Conservation (phyloP, 2,329 filamentous ascomycete genomes). For the Berkeleyomyces rouxiae region DNA sequence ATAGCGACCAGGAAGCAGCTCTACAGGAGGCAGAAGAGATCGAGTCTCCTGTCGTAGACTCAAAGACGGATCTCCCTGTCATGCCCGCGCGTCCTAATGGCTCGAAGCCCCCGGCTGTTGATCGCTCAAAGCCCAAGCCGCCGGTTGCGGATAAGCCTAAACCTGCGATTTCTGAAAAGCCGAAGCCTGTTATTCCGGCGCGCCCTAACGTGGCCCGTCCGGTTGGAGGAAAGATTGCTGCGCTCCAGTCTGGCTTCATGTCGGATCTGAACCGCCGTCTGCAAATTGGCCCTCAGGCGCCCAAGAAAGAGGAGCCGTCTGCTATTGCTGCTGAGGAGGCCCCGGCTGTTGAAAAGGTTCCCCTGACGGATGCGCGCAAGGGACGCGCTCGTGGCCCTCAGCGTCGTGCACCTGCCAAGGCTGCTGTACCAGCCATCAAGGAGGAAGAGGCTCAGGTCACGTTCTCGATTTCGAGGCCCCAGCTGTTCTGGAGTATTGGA, state of each 20-base stretch:
- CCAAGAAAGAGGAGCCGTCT: slow-evolving; percentile 53
- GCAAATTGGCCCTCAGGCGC: slow-evolving; percentile 65
- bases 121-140: slow-evolving; percentile 38
- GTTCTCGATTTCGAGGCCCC: slow-evolving; percentile 31
- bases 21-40: not conserved
- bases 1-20: not conserved
- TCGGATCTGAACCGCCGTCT: slow-evolving; percentile 83
- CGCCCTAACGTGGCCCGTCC: slow-evolving; percentile 34
- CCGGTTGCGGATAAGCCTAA: slow-evolving; percentile 37
- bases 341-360: slow-evolving; percentile 35
- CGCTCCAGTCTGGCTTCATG: slow-evolving; percentile 81
- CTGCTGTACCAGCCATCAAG: slow-evolving; percentile 23
- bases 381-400: slow-evolving; percentile 76
- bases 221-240: slow-evolving; percentile 71
- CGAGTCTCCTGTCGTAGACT: not conserved
- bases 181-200: slow-evolving; percentile 71
- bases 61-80: not conserved
- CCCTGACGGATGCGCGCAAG: slow-evolving; percentile 80
- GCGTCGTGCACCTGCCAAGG: slow-evolving; percentile 48
- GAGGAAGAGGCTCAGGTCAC: slow-evolving; percentile 20
- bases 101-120: slow-evolving; percentile 15
- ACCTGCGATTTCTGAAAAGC: slow-evolving; percentile 36
- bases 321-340: slow-evolving; percentile 41
- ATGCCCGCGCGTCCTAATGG: slow-evolving; percentile 21
- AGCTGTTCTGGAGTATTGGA: slow-evolving; percentile 36